These are phyloP conservation scores for Fagus sylvatica DNA, from an alignment of 306 rosid species.

Conservation along the genomic window DNA sequence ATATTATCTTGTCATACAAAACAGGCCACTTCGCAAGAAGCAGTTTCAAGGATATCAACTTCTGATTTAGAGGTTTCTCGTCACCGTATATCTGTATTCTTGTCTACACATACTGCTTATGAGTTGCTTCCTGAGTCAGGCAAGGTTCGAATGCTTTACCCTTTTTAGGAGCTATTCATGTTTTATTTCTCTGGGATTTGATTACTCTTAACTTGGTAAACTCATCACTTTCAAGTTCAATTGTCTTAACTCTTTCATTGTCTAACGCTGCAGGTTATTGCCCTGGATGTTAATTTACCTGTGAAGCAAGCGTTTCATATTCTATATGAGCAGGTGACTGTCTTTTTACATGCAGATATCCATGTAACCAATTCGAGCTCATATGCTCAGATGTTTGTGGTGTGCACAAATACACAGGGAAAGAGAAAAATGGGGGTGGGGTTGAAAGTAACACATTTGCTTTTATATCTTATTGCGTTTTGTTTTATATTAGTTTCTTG, in stretches of 20 bases:
- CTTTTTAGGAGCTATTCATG: slow-evolving; percentile 24
- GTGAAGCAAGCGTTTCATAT: slow-evolving; percentile 89
- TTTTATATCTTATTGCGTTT: neutral
- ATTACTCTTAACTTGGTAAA: slow-evolving; percentile 14
- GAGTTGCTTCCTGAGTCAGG: slow-evolving; percentile 94
- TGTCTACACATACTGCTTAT: slow-evolving; percentile 65
- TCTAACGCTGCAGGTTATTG: slow-evolving; percentile 53
- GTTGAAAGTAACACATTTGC: neutral
- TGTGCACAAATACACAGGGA: neutral
- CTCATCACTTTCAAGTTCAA: neutral
- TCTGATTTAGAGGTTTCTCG: slow-evolving; percentile 69
- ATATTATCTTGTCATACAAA: slow-evolving; percentile 24
- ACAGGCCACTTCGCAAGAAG: slow-evolving; percentile 46
- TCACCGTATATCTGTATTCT: slow-evolving; percentile 61
- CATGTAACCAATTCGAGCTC: neutral
- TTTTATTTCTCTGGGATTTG: slow-evolving; percentile 3
- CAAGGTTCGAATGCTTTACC: slow-evolving; percentile 66
- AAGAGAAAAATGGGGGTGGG: too few relatives aligned
- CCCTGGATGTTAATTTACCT: slow-evolving; percentile 72
- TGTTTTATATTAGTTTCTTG: neutral
- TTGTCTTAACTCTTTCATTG: slow-evolving; percentile 27
- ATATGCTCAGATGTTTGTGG: neutral
- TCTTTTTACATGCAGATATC: slow-evolving; percentile 1
- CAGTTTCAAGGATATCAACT: slow-evolving; percentile 47
- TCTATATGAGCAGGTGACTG: slow-evolving; percentile 73